Conservation (phyloP, 495 filamentous ascomycete species). For the Penicillium atrosanguineum region DNA sequence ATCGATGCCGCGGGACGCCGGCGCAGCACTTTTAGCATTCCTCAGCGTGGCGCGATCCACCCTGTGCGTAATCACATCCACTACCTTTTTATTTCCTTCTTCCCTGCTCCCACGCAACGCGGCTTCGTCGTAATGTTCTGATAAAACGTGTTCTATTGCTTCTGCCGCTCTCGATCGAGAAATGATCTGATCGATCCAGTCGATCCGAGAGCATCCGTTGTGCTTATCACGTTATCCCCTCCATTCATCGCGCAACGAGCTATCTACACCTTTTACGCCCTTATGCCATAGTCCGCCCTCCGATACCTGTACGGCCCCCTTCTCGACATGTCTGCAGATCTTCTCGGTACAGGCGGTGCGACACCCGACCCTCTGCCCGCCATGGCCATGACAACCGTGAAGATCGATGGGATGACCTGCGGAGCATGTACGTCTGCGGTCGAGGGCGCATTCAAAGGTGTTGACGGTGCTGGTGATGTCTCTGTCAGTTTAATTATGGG, state of each 20-base stretch:
- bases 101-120: neutral
- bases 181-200: conserved; percentile 24
- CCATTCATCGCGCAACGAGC: conserved; percentile 7
- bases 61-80: conserved; percentile 20
- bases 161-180: conserved; percentile 10
- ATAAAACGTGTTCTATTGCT: neutral
- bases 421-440: conserved; percentile 87
- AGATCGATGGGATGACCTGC: conserved; percentile 92
- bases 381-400: conserved; percentile 89
- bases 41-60: conserved; percentile 19
- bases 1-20: neutral
- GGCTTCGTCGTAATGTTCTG: neutral
- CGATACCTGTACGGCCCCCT: conserved; percentile 6
- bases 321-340: conserved; percentile 22
- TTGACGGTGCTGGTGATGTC: conserved; percentile 76
- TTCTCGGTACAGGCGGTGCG: conserved; percentile 16
- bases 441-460: conserved; percentile 76
- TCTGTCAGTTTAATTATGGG: conserved; percentile 92
- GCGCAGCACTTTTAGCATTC: conserved; percentile 16
- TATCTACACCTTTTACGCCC: conserved; percentile 7
- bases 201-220: conserved; percentile 27
- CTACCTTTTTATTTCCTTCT: conserved; percentile 7
- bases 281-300: conserved; percentile 30
- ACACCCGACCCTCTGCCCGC: conserved; percentile 18
- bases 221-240: conserved; percentile 12